Base-by-base conservation (phyloP, 495 filamentous ascomycete species). In the Terfezia claveryi region DNA sequence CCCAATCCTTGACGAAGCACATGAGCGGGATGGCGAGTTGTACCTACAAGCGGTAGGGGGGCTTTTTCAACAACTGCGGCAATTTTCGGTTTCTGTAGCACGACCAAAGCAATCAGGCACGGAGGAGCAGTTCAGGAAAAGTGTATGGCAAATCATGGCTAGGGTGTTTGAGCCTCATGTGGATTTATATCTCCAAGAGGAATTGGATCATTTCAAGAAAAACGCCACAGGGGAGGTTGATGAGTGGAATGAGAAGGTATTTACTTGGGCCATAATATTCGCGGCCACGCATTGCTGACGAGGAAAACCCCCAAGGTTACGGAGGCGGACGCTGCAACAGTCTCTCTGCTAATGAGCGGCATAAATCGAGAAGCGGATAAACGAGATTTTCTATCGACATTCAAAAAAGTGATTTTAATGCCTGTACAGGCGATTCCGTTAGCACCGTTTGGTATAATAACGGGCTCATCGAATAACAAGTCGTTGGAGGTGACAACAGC, bases 321-420 rank as follows among this genome's bases (percentile, higher is more conserved):
- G 1, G 91, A 91, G 55, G 83, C 93, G 67, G 87, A 94, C 51
- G 86, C 87, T 37, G 82, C 83, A 6, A 84, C 83, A 14, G 89
- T 96, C 66, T 88, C 85, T 0, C 89, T 92, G 62, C 85, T 87
- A 68, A 94, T 95, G 87, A 83, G 80, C 9, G 94, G 84, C 63
- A 77, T 96, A 64, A 94, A 87, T 58, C 77, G 92, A 32, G 87
- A 94, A 70, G 89, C 85, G 2, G 92, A 91, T 63, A 99, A 99
- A 67, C 80, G 81, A 49, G 92, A 99, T 66, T 99, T 99, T 62
- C 64, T 99, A 59, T 89, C 79, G 16, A 92, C 87, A 1, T 99
- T 99, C 72, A 95, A 87, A 67, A 96, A 99, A 64, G 91, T 99
- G 10, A 85, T 99, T 59, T 93, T 96, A 84, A 87, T 93, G 80